Conservation (phyloP, 2,329 filamentous ascomycete species). For the Raffaelea deltoideospora region DNA sequence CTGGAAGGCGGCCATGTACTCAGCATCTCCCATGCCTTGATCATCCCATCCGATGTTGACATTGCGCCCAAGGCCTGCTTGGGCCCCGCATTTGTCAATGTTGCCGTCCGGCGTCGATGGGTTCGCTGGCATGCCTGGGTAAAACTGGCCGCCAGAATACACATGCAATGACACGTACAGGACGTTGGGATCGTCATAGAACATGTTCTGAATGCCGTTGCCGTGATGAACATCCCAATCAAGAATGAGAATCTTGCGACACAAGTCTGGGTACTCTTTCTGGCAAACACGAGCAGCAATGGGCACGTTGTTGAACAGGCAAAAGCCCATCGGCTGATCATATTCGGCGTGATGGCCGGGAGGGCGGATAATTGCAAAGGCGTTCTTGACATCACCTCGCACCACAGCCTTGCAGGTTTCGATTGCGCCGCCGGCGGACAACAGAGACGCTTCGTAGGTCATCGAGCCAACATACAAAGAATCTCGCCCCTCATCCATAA, state of each 20-base stretch:
- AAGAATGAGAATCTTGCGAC: slow-evolving; percentile 79
- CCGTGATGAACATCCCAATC: slow-evolving; percentile 80
- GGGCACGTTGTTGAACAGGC: slow-evolving; percentile 94
- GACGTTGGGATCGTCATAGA: slow-evolving; percentile 87
- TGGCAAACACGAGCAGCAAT: slow-evolving; percentile 85
- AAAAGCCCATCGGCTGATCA: slow-evolving; percentile 80
- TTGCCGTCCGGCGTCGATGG: slow-evolving; percentile 43
- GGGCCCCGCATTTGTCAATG: slow-evolving; percentile 42
- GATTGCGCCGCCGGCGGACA: slow-evolving; percentile 86
- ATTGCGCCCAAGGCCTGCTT: slow-evolving; percentile 42
- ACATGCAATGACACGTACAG: slow-evolving; percentile 94
- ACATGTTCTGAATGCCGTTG: slow-evolving; percentile 92
- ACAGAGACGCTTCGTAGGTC: slow-evolving; percentile 63
- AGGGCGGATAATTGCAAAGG: slow-evolving; percentile 86
- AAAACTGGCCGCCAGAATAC: slow-evolving; percentile 70
- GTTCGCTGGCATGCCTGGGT: slow-evolving; percentile 53
- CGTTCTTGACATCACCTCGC: slow-evolving; percentile 72
- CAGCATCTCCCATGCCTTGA: slow-evolving; percentile 82
- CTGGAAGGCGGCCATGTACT: slow-evolving; percentile 94
- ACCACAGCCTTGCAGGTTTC: slow-evolving; percentile 92
- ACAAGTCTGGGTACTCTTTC: slow-evolving; percentile 59
- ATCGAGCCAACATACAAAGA: slow-evolving; percentile 74
- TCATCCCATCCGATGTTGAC: slow-evolving; percentile 54
- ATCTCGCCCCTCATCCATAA: slow-evolving; percentile 48
- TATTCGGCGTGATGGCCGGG: slow-evolving; percentile 92